Base-by-base conservation (phyloP, 768 basidiomycete genomes). In the Tephrocybe sp. region DNA sequence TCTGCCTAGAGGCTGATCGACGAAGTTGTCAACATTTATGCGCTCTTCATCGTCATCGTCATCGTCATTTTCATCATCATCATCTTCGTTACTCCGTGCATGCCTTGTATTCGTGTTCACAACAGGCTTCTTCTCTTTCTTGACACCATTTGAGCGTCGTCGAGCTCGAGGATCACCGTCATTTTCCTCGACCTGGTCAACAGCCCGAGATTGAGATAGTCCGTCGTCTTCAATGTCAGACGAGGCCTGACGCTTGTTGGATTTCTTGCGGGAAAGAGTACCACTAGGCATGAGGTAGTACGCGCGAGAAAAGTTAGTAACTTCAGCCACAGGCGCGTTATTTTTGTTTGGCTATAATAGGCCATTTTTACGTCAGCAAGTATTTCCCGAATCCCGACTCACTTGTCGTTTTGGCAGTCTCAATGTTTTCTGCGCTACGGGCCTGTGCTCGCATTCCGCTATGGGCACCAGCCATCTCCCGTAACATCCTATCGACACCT, bases 21-120 rank as follows among this genome's bases (percentile, higher is more conserved):
- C 67, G 53, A 91, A 84, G 60, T 79, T 76, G 28, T 74, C 68
- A 22, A 84, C 76, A 52, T 88, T 82, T 44, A 89, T 84, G 16
- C 67, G 65, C 28, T 74, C 77, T 39, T 80, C 77, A 0, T 78
- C 75, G 25, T 73, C 75, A 1, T 77, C 76, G 0, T 75, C 75
- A 4, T 64, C 63, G 0, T 65, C 69, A 15, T 57, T 61, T 9
- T 64, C 61, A 2, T 57, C 60, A 16, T 65, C 66, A 5, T 62
- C 54, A 3, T 50, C 55, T 7, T 53, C 44, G 5, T 54, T 62
- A 5, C 31, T 49, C 8, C 46, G 52, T 8, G 60, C 64, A 2
- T 62, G 69, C 15, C 62, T 59, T 22, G 54, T 50, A 8, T 47
- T 56, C 26, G 24, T 52, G 47, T 21, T 53, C 56, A 44, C 51